Percentiles rank a stretch among this genome's conserved stretches.
Evolutionary conservation across 2,329 filamentous ascomycete species (phyloP).

Genomic region (Trichoderma hamatum): DNA sequence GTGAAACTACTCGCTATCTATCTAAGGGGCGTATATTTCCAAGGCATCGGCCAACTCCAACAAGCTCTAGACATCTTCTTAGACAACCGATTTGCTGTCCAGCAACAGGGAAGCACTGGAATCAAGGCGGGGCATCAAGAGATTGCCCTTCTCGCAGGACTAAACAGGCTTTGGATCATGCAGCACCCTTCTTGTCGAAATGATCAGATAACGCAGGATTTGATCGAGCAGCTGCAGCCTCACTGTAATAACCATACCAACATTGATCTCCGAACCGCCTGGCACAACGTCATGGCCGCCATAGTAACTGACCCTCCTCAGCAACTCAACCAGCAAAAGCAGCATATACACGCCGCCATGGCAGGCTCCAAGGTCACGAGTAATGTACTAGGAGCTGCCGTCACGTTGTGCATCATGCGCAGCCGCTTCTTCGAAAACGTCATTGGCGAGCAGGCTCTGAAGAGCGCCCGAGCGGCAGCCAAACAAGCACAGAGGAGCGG

Average conservation of each 20-base stretch:
- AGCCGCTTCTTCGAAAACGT: constrained; percentile 79
- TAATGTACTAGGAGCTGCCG: constrained; percentile 80
- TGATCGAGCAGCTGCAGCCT: constrained; percentile 68
- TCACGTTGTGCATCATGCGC: constrained; percentile 84
- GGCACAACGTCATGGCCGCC: constrained; percentile 73
- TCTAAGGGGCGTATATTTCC: constrained; percentile 72
- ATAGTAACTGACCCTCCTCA: constrained; percentile 63
- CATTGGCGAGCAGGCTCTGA: constrained; percentile 77
- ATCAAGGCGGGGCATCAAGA: constrained; percentile 61
- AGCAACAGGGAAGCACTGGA: constrained; percentile 42
- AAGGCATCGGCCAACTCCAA: constrained; percentile 75
- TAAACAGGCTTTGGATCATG: constrained; percentile 75
- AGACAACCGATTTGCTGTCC: constrained; percentile 56
- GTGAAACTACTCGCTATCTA: constrained; percentile 63
- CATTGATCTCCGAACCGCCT: constrained; percentile 75
- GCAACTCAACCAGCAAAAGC: constrained; percentile 76
- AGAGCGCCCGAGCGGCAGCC: constrained; percentile 71
- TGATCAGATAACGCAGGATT: constrained; percentile 58
- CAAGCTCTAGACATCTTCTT: constrained; percentile 69
- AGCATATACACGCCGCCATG: constrained; percentile 74
- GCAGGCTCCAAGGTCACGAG: constrained; percentile 67
- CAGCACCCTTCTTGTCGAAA: constrained; percentile 62
- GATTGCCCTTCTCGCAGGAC: constrained; percentile 64
- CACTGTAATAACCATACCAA: constrained; percentile 72
- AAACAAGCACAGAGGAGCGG: constrained; percentile 70